A percentile compares a stretch with the other conserved stretches of the same genome.
These are phyloP conservation scores for Colletotrichum brevisporum DNA, from an alignment of 2,329 filamentous ascomycete genomes.

Conservation along the genomic window DNA sequence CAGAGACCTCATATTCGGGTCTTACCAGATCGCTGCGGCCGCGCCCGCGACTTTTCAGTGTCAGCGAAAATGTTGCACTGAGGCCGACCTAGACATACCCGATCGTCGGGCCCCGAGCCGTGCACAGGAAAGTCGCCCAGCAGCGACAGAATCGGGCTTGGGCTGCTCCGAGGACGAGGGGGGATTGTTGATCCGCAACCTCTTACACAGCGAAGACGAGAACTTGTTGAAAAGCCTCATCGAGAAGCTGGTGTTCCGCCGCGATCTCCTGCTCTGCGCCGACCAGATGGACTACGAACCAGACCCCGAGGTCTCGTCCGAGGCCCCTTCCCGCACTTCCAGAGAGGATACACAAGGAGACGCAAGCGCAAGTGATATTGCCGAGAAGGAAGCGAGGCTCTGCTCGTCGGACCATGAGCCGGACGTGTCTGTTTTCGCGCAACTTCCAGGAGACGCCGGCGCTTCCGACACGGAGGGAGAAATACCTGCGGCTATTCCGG, in stretches of 20 bases:
- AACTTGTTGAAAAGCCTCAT: not conserved
- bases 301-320: not conserved
- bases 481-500: no score
- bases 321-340: no score
- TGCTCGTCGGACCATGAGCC: no score
- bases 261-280: not conserved
- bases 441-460: no score
- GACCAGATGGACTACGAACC: not conserved
- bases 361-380: no score
- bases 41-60: not conserved
- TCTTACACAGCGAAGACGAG: not conserved
- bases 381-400: no score
- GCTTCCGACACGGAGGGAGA: no score
- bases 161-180: not conserved
- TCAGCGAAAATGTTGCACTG: not conserved
- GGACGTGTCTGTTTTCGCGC: no score
- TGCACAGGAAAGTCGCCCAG: not conserved
- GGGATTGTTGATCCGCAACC: not conserved
- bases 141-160: not conserved
- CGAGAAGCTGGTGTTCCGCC: not conserved
- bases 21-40: not conserved
- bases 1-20: not conserved
- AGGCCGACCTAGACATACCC: not conserved
- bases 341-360: not conserved
- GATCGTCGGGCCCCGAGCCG: not conserved